phyloP scores from a whole-genome alignment of 805 yeast species.

The Maudiozyma bulderi region DNA sequence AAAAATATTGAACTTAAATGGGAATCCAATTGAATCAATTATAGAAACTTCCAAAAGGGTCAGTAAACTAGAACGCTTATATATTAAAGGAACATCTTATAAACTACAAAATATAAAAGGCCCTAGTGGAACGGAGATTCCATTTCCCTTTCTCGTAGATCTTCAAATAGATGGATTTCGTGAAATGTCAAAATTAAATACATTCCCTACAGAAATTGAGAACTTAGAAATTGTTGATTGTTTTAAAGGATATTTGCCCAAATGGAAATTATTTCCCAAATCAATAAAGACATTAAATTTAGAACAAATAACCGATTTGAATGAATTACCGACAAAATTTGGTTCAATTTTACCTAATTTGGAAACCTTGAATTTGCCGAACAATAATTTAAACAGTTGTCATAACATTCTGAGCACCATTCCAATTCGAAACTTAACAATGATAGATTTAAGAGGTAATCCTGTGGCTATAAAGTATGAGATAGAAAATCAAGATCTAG shows the following conservation, averaged over 20 bases:
- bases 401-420: constrained; percentile 9
- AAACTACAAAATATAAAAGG: neutral
- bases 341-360: constrained; percentile 10
- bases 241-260: constrained; percentile 6
- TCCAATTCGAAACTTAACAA: constrained; percentile 4
- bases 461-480: constrained; percentile 3
- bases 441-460: constrained; percentile 3
- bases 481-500: neutral
- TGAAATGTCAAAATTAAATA: constrained; percentile 2
- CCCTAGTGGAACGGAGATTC: neutral
- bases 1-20: constrained; percentile 14
- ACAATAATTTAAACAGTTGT: constrained; percentile 13
- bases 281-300: constrained; percentile 8
- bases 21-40: constrained; percentile 17
- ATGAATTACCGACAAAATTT: constrained; percentile 7
- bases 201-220: constrained; percentile 1
- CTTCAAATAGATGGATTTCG: constrained; percentile 4
- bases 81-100: neutral
- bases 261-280: constrained; percentile 9
- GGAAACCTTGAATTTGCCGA: constrained; percentile 13
- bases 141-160: neutral
- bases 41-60: neutral
- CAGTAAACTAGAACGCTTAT: neutral
- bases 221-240: constrained; percentile 5
- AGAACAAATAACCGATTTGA: constrained; percentile 9